A percentile compares a stretch with the other conserved stretches of the same genome.
phyloP scores from a whole-genome alignment of 1,139 yeast genomes.

The Pichia sp. region DNA sequence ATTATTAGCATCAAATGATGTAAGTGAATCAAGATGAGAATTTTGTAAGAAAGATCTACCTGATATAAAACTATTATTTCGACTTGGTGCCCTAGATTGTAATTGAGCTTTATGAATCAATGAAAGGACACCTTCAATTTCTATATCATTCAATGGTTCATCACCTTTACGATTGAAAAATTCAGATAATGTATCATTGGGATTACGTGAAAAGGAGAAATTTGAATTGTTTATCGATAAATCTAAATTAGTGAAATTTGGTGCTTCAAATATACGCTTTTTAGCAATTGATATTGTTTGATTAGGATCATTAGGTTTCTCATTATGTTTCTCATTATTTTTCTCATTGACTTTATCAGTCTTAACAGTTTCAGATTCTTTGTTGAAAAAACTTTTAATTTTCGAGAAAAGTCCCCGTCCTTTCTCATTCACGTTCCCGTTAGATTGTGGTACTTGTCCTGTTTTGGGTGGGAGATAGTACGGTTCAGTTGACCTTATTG shows the following conservation, averaged over 20 bases:
- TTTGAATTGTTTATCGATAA: slow-evolving; percentile 15
- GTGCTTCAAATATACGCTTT: too few relatives aligned
- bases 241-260: too few relatives aligned
- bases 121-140: slow-evolving; percentile 77
- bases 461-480: slow-evolving; percentile 7
- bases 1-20: slow-evolving; percentile 8
- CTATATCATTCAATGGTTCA: slow-evolving; percentile 64
- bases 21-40: slow-evolving; percentile 5
- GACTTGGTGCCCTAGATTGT: slow-evolving; percentile 22
- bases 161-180: slow-evolving; percentile 76
- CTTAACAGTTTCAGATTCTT: background rate
- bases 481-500: too few relatives aligned
- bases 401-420: slow-evolving; percentile 16
- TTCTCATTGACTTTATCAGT: too few relatives aligned
- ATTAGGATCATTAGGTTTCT: too few relatives aligned
- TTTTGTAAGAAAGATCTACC: slow-evolving; percentile 2
- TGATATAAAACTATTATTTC: slow-evolving; percentile 9
- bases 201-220: slow-evolving; percentile 23
- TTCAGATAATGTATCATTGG: slow-evolving; percentile 57
- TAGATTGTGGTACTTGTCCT: too few relatives aligned
- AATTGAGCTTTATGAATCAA: slow-evolving; percentile 37
- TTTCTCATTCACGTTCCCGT: too few relatives aligned
- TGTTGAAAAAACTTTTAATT: slow-evolving; percentile 16
- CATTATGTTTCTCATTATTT: too few relatives aligned
- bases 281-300: background rate